These are phyloP conservation scores for Hyaloperonospora arabidopsidis DNA, from an alignment of 352 stramenopile genomes.

Conservation along the genomic window DNA sequence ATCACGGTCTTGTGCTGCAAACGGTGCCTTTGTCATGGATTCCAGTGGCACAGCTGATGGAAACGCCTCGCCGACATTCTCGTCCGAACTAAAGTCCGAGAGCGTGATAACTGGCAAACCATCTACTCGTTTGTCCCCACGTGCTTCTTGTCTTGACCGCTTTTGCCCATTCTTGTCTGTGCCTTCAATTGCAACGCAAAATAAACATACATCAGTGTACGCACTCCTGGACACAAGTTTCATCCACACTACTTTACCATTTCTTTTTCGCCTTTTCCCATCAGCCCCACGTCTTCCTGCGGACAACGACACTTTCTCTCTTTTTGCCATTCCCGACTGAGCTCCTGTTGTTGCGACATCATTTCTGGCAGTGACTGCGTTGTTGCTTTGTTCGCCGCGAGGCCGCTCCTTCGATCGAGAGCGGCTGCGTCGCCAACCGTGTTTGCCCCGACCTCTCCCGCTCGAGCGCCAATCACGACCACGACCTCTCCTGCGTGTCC, in stretches of 20 bases:
- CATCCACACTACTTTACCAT: conserved; percentile 11
- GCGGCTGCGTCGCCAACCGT: conserved; percentile 20
- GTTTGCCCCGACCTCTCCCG: conserved; percentile 14
- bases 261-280: conserved; percentile 32
- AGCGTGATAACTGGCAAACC: conserved; percentile 22
- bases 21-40: conserved; percentile 4
- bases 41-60: conserved; percentile 18
- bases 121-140: conserved; percentile 5
- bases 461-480: conserved; percentile 14
- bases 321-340: conserved; percentile 9
- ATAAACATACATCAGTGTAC: conserved; percentile 4
- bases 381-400: conserved; percentile 8
- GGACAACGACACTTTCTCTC: conserved; percentile 5
- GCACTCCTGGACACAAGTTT: not conserved
- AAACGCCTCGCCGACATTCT: conserved; percentile 23
- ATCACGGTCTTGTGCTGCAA: conserved; percentile 13
- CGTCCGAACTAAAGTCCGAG: conserved; percentile 38
- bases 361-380: conserved; percentile 1
- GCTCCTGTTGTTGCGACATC: conserved; percentile 1
- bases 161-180: conserved; percentile 15
- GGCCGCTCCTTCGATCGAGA: conserved; percentile 26
- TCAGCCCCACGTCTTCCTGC: conserved; percentile 14
- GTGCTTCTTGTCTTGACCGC: conserved; percentile 16
- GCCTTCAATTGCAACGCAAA: conserved; percentile 3
- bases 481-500: conserved; percentile 13